phyloP scores from a whole-genome alignment of 2,329 filamentous ascomycete species.

The Pseudodiploospora longispora region DNA sequence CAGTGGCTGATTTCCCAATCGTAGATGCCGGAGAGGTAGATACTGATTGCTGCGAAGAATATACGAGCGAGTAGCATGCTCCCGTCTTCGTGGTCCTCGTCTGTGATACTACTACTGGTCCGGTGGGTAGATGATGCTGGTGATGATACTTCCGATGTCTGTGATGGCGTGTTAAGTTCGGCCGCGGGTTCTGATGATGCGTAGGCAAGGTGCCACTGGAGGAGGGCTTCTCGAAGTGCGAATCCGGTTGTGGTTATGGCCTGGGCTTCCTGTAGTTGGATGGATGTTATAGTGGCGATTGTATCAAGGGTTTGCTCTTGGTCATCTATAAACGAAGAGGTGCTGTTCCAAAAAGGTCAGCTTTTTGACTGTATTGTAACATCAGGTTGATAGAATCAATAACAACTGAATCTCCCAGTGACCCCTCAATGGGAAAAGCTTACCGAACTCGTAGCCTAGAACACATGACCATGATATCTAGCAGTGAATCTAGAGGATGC shows the following conservation, averaged over 20 bases:
- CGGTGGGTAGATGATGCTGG: neutral
- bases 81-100: neutral
- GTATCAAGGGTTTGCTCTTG: neutral
- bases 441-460: slow-evolving; percentile 23
- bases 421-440: neutral
- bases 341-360: neutral
- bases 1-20: slow-evolving; percentile 26
- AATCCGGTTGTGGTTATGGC: slow-evolving; percentile 2
- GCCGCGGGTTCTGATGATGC: neutral
- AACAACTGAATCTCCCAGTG: too few relatives aligned
- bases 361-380: too few relatives aligned
- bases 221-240: slow-evolving; percentile 6
- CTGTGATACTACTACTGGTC: neutral
- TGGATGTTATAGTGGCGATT: neutral
- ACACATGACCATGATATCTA: slow-evolving; percentile 23
- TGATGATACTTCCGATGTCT: neutral
- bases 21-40: slow-evolving; percentile 28
- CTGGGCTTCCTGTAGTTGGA: neutral
- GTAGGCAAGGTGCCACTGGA: slow-evolving; percentile 10
- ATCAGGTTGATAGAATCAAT: too few relatives aligned
- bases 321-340: neutral
- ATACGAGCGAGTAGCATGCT: slow-evolving; percentile 15
- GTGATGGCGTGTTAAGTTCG: neutral
- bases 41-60: slow-evolving; percentile 25
- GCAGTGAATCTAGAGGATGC: slow-evolving; percentile 15